Evolutionary conservation across 371 early-diverging fungal genomes (phyloP).

Genomic region (Mucor saturninus): DNA sequence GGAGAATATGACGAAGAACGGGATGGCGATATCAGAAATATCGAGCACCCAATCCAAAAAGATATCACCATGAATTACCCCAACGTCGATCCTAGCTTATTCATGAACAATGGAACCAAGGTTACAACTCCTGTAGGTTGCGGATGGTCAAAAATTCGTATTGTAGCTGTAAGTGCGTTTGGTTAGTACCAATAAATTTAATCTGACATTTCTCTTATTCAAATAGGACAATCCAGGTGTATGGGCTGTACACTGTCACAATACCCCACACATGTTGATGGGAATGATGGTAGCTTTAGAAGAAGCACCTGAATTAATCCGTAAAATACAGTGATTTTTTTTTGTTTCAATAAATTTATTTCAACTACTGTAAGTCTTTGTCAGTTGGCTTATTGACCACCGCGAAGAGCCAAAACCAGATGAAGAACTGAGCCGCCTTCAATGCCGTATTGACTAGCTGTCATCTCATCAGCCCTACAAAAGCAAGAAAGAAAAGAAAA

Average conservation of each 20-base stretch:
- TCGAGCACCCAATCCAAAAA: conserved; percentile 32
- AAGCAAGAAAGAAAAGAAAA: not conserved
- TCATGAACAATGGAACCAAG: not conserved
- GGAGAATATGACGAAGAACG: conserved; percentile 44
- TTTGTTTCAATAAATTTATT: not conserved
- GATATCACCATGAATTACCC: conserved; percentile 48
- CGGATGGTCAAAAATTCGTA: conserved; percentile 50
- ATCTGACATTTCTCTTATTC: not conserved
- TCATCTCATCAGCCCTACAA: conserved; percentile 86
- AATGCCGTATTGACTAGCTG: conserved; percentile 79
- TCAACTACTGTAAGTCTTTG: not conserved
- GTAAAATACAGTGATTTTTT: not conserved
- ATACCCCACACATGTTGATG: conserved; percentile 47
- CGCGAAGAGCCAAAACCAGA: conserved; percentile 97
- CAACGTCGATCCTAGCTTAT: conserved; percentile 20
- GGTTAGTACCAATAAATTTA: not conserved
- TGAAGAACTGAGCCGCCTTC: conserved; percentile 93
- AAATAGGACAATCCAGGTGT: conserved; percentile 52
- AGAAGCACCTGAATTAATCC: conserved; percentile 39
- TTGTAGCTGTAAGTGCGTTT: conserved; percentile 41
- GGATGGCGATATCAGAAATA: conserved; percentile 31
- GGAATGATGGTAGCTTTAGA: conserved; percentile 52
- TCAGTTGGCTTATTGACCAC: conserved; percentile 65
- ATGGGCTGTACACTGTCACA: conserved; percentile 53
- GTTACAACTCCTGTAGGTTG: conserved; percentile 34